Evolutionary conservation across 495 filamentous ascomycete genomes (phyloP).

Genomic region (Aspergillus cristatus): DNA sequence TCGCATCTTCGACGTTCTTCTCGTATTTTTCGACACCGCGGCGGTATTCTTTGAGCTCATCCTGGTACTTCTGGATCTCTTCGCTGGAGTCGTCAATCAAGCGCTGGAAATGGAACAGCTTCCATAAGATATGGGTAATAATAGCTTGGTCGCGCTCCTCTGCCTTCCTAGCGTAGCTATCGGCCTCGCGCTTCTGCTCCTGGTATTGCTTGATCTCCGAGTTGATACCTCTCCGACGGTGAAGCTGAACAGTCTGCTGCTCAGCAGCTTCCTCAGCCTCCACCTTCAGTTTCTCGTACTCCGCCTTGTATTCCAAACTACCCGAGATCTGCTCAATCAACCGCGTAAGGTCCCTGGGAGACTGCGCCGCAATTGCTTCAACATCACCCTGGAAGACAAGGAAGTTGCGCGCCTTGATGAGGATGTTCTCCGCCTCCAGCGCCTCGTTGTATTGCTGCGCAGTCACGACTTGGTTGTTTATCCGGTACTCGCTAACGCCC

Average conservation of each 20-base stretch:
- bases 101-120: constrained; percentile 90
- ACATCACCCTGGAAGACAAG: constrained; percentile 98
- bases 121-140: constrained; percentile 93
- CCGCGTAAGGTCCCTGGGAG: constrained; percentile 85
- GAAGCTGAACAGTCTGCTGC: constrained; percentile 76
- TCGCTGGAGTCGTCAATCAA: constrained; percentile 85
- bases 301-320: constrained; percentile 87
- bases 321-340: constrained; percentile 97
- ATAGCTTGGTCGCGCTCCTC: constrained; percentile 87
- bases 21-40: constrained; percentile 83
- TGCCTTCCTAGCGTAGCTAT: constrained; percentile 78
- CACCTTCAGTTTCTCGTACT: constrained; percentile 81
- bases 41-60: constrained; percentile 89
- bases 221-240: constrained; percentile 87
- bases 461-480: constrained; percentile 83
- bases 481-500: constrained; percentile 89
- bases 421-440: constrained; percentile 86
- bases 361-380: constrained; percentile 93
- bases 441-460: constrained; percentile 91
- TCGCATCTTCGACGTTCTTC: constrained; percentile 72
- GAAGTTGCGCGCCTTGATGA: constrained; percentile 97
- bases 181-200: constrained; percentile 93
- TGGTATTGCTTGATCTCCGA: constrained; percentile 96
- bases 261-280: constrained; percentile 82
- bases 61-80: constrained; percentile 88